Percentiles rank a stretch among this genome's conserved stretches.
phyloP scores from a whole-genome alignment of 2,329 filamentous ascomycete species.

The Diaporthe amygdali region DNA sequence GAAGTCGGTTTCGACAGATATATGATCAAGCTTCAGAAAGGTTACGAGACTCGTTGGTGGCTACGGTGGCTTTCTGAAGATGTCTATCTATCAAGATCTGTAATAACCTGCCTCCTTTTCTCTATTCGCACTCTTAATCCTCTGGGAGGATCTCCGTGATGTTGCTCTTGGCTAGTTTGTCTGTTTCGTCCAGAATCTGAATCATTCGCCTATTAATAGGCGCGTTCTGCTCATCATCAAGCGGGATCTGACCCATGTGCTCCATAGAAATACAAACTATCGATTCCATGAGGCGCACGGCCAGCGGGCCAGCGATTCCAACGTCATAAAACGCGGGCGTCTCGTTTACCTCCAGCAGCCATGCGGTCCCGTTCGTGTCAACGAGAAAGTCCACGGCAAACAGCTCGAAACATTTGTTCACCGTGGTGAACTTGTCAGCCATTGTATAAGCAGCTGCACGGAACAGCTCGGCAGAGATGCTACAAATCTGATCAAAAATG shows the following conservation, averaged over 20 bases:
- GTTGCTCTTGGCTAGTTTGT: background rate
- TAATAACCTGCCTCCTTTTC: background rate
- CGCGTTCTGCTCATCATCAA: slow-evolving; percentile 23
- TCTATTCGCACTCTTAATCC: background rate
- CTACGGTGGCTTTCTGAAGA: too few species aligned
- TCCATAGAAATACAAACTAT: slow-evolving; percentile 40
- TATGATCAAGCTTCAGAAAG: too few species aligned
- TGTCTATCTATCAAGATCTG: background rate
- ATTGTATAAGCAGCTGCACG: slow-evolving; percentile 41
- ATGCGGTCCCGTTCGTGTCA: slow-evolving; percentile 36
- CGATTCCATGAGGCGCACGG: slow-evolving; percentile 41
- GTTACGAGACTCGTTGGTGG: too few species aligned
- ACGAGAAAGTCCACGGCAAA: slow-evolving; percentile 43
- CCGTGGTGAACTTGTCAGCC: slow-evolving; percentile 43
- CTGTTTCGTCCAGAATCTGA: background rate
- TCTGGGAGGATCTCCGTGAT: background rate
- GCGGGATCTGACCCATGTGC: slow-evolving; percentile 34
- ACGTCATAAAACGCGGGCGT: slow-evolving; percentile 44
- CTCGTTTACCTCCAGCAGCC: slow-evolving; percentile 45
- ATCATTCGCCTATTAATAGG: background rate
- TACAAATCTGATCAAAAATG: slow-evolving; percentile 41
- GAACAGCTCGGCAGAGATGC: slow-evolving; percentile 39
- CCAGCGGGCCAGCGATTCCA: slow-evolving; percentile 38
- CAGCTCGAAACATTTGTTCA: slow-evolving; percentile 44
- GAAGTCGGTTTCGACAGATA: too few species aligned